These are phyloP conservation scores for Schizonepeta tenuifolia DNA, from an alignment of 257 asterid species.

Conservation along the genomic window DNA sequence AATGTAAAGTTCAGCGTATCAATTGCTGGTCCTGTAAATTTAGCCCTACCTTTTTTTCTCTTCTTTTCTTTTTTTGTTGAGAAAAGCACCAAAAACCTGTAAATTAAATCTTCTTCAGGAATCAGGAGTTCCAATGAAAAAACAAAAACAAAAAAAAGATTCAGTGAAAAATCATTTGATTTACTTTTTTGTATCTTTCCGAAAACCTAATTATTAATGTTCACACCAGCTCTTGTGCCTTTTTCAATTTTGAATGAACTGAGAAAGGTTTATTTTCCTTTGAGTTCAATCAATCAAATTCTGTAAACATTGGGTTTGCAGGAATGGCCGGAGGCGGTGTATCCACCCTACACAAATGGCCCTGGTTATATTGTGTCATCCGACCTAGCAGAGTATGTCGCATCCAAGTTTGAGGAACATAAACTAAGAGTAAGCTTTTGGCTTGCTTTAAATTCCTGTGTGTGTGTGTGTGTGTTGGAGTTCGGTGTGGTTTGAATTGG, in stretches of 20 bases:
- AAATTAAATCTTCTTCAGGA: background rate
- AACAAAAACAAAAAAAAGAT: background rate
- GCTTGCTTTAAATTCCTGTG: conserved; percentile 9
- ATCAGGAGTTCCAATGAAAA: background rate
- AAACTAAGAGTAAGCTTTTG: conserved; percentile 62
- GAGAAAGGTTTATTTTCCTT: background rate
- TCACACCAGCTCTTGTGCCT: background rate
- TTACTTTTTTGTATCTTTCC: background rate
- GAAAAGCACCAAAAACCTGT: background rate
- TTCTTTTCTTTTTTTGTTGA: too few relatives aligned
- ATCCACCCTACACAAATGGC: conserved; percentile 96
- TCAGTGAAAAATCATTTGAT: background rate
- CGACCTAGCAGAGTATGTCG: conserved; percentile 68
- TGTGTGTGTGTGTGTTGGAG: background rate
- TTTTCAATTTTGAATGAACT: background rate
- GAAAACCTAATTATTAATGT: conserved; percentile 4
- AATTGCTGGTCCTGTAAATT: background rate
- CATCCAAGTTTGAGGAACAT: conserved; percentile 81
- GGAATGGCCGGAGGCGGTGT: conserved; percentile 98
- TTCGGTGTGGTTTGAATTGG: background rate
- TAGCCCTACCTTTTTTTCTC: too few relatives aligned
- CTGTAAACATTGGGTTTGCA: conserved; percentile 39
- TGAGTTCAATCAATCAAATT: background rate
- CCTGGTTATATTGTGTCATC: conserved; percentile 89
- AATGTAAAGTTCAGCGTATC: conserved; percentile 12